Conservation (phyloP, 2,329 filamentous ascomycete genomes). For the Penicillium oxalicum region DNA sequence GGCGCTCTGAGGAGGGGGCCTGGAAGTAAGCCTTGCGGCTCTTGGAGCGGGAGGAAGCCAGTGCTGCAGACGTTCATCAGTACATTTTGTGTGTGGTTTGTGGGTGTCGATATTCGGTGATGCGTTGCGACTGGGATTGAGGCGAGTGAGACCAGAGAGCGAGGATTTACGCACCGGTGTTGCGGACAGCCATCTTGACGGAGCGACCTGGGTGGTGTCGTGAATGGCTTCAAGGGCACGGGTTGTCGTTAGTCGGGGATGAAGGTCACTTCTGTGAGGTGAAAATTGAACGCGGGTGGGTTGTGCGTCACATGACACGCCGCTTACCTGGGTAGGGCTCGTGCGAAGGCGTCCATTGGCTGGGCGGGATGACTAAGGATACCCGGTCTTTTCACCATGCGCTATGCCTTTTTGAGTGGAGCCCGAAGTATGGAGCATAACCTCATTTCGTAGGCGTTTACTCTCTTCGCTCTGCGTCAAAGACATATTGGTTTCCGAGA, state of each 20-base stretch:
- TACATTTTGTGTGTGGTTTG: not conserved
- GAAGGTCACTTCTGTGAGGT: slow-evolving; percentile 14
- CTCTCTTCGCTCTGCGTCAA: too few relatives aligned
- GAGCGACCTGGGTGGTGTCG: slow-evolving; percentile 17
- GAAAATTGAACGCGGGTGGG: slow-evolving; percentile 20
- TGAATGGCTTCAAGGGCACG: slow-evolving; percentile 20
- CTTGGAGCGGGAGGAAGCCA: slow-evolving; percentile 33
- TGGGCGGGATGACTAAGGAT: not conserved
- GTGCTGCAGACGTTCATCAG: slow-evolving; percentile 10
- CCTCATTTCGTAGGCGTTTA: not conserved
- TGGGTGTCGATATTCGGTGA: not conserved
- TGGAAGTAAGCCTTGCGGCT: slow-evolving; percentile 97
- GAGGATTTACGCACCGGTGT: slow-evolving; percentile 16
- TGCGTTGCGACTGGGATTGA: slow-evolving; percentile 5
- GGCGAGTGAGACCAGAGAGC: slow-evolving; percentile 2
- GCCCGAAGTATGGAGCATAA: not conserved
- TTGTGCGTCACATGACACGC: slow-evolving; percentile 23
- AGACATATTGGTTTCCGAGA: too few relatives aligned
- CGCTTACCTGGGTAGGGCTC: slow-evolving; percentile 15
- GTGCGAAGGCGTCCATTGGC: slow-evolving; percentile 5
- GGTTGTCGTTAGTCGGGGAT: slow-evolving; percentile 23
- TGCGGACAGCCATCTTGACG: slow-evolving; percentile 24
- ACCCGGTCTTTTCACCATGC: not conserved
- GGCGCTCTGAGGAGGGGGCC: slow-evolving; percentile 88
- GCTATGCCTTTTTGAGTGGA: not conserved